Conservation (phyloP, 2,329 filamentous ascomycete genomes). For the Furcasterigmium sp. region DNA sequence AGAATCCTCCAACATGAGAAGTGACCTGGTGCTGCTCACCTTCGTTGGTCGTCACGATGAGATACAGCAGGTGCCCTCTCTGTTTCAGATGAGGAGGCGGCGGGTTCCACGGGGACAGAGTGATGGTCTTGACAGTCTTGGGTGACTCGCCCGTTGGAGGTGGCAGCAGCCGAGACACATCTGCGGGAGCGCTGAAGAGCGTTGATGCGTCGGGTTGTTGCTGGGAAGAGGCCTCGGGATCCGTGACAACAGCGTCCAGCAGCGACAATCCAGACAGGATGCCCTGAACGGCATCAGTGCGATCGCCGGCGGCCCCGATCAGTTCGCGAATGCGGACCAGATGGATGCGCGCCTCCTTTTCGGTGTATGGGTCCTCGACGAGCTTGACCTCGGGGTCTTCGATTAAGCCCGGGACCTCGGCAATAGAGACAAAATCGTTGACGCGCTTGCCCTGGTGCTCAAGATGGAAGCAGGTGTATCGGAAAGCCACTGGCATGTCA, state of each 20-base stretch:
- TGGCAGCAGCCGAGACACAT: constrained; percentile 68
- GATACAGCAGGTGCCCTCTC: constrained; percentile 87
- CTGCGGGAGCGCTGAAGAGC: constrained; percentile 66
- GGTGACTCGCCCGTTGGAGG: constrained; percentile 62
- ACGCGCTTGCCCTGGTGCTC: constrained; percentile 83
- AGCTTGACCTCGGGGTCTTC: constrained; percentile 73
- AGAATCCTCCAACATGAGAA: constrained; percentile 90
- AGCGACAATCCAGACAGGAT: constrained; percentile 80
- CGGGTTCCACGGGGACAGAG: constrained; percentile 92
- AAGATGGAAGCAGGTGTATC: constrained; percentile 98
- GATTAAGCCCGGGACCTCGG: constrained; percentile 76
- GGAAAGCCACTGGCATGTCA: constrained; percentile 86
- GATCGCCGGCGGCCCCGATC: constrained; percentile 85
- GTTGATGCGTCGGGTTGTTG: constrained; percentile 56
- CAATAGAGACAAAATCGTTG: constrained; percentile 92
- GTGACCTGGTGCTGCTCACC: constrained; percentile 95
- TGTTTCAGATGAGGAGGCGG: constrained; percentile 87
- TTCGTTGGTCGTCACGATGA: constrained; percentile 85
- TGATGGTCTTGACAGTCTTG: constrained; percentile 86
- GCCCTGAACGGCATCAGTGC: constrained; percentile 81
- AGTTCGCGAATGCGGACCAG: constrained; percentile 86
- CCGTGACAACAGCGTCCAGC: constrained; percentile 68
- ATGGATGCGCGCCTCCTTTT: constrained; percentile 96
- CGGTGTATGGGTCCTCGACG: constrained; percentile 93
- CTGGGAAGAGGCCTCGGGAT: constrained; percentile 33